A percentile compares a stretch with the other conserved stretches of the same genome.
Evolutionary conservation across 805 yeast genomes (phyloP).

Genomic region (Myxozyma melibiosi): DNA sequence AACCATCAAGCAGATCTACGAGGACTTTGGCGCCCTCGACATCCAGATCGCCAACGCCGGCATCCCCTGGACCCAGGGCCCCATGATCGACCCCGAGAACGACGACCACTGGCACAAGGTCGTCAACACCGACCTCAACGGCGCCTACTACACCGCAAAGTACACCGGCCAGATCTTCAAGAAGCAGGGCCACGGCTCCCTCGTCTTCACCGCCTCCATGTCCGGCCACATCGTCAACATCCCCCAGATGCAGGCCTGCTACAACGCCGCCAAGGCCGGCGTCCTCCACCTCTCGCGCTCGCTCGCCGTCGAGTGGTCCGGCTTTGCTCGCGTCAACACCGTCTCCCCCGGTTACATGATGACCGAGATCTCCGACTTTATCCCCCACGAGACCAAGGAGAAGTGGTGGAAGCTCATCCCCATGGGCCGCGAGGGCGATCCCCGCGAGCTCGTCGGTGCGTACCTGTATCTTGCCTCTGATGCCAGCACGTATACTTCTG

Average conservation of each 20-base stretch:
- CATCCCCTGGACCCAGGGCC: slow-evolving; percentile 75
- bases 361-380: slow-evolving; percentile 55
- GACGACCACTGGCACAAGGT: slow-evolving; percentile 67
- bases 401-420: slow-evolving; percentile 52
- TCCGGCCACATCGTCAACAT: slow-evolving; percentile 84
- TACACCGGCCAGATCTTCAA: slow-evolving; percentile 73
- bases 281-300: slow-evolving; percentile 74
- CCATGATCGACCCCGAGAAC: slow-evolving; percentile 52
- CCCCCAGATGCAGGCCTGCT: slow-evolving; percentile 84
- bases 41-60: slow-evolving; percentile 90
- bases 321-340: slow-evolving; percentile 80
- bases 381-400: slow-evolving; percentile 39
- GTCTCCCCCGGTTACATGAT: slow-evolving; percentile 85
- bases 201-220: slow-evolving; percentile 86
- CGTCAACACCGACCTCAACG: slow-evolving; percentile 73
- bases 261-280: slow-evolving; percentile 86
- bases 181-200: slow-evolving; percentile 72
- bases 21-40: slow-evolving; percentile 80
- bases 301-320: slow-evolving; percentile 86
- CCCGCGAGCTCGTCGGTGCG: slow-evolving; percentile 69
- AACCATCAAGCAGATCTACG: slow-evolving; percentile 53
- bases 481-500: slow-evolving; percentile 79
- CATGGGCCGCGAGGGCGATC: slow-evolving; percentile 72
- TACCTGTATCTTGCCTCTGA: slow-evolving; percentile 70
- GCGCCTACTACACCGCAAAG: slow-evolving; percentile 77